These are phyloP conservation scores for Leccinum griseonigrum DNA, from an alignment of 1,284 basidiomycete species.

Conservation along the genomic window DNA sequence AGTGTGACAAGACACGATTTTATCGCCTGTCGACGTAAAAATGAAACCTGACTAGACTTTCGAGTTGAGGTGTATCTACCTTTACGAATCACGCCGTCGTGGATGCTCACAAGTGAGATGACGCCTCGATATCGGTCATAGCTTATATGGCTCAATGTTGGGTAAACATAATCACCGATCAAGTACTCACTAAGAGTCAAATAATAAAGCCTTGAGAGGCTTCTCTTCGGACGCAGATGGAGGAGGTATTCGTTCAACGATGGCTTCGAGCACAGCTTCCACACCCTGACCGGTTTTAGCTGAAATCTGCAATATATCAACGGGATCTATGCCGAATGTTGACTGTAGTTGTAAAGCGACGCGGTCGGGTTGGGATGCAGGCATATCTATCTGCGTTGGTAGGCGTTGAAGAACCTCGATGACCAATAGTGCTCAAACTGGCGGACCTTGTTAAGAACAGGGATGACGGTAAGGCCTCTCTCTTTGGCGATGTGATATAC, in stretches of 20 bases:
- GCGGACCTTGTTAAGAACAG: slow-evolving; percentile 90
- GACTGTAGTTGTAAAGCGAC: slow-evolving; percentile 80
- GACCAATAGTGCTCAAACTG: neutral
- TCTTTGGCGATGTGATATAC: slow-evolving; percentile 91
- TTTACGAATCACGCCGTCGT: slow-evolving; percentile 62
- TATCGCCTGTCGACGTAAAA: slow-evolving; percentile 63
- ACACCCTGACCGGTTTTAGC: slow-evolving; percentile 93
- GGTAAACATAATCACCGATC: neutral
- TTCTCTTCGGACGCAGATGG: slow-evolving; percentile 53
- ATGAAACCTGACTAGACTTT: neutral
- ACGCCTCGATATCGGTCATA: slow-evolving; percentile 98
- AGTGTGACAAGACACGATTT: slow-evolving; percentile 83
- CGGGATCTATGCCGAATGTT: slow-evolving; percentile 76
- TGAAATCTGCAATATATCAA: slow-evolving; percentile 75
- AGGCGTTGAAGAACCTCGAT: slow-evolving; percentile 3
- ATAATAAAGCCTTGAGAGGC: slow-evolving; percentile 83
- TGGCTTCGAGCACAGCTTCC: slow-evolving; percentile 78
- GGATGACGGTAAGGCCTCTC: slow-evolving; percentile 82
- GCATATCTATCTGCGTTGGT: slow-evolving; percentile 73
- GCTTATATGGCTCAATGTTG: slow-evolving; percentile 42
- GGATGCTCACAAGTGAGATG: slow-evolving; percentile 88
- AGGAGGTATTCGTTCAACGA: slow-evolving; percentile 81
- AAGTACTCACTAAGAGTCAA: slow-evolving; percentile 81
- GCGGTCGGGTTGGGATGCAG: slow-evolving; percentile 78
- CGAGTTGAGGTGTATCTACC: slow-evolving; percentile 38